Evolutionary conservation across 306 rosid species (phyloP), one percentile per base, ranked within the genome.

Genomic region (Vicia sativa): DNA sequence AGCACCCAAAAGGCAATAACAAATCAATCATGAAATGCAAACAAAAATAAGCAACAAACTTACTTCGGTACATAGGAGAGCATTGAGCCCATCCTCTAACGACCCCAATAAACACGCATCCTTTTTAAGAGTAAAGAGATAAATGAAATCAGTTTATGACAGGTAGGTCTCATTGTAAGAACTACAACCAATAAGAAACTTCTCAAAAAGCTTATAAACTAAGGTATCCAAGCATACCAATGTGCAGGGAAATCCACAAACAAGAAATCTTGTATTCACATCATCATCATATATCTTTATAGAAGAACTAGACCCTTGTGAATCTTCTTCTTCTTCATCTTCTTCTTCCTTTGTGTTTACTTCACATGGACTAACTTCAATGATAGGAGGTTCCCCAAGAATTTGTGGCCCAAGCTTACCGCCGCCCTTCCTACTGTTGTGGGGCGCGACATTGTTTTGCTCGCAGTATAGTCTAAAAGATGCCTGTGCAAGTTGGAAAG

Each of bases 401-500:
- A 93, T 80, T 66, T 83, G 85, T 28, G 98, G 98, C 62, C 72
- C 90, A 44, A 66, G 75, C 79, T 86, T 88, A 39, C 72, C 44
- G 9, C 70, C 74, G 38, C 80, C 68, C 71, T 85, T 78, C 43
- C 77, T 77, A 67, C 72, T 48, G 57, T 76, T 76, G 56, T 78
- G 62, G 41, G 83, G 82, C 70, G 63, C 53, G 62, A 62, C 78
- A 49, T 77, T 69, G 79, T 80, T 83, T 72, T 79, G 78, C 68
- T 77, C 55, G 68, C 90, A 90, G 71, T 90, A 87, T 23, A 93
- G 74, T 81, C 87, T 86, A 75, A 87, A 90, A 68, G 98, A 85
- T 74, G 98, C 96, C 18, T 63, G 80, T 16, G 96, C 96, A 73
- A 90, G 96, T 81, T 86, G 98, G 85, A 90, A 93, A 77, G 96